phyloP scores from a whole-genome alignment of 345 rosid genomes.

The Kandelia obovata region DNA sequence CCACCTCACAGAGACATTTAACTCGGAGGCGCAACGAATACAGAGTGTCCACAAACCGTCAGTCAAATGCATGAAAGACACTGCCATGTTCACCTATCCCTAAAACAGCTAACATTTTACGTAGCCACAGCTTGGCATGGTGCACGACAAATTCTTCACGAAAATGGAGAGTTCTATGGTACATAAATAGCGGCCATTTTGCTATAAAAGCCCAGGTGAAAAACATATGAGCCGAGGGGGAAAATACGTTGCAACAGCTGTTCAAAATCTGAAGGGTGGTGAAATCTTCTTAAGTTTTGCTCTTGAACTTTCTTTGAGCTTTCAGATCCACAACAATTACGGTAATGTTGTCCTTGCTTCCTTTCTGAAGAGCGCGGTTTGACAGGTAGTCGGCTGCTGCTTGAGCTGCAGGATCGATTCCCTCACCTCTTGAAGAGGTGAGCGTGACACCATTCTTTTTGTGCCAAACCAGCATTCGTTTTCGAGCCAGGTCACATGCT shows the following conservation, averaged over 20 bases:
- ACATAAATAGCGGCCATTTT: conserved; percentile 17
- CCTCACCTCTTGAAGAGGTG: conserved; percentile 46
- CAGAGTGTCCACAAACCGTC: conserved; percentile 5
- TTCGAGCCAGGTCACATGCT: conserved; percentile 84
- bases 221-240: conserved; percentile 18
- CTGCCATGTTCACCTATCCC: conserved; percentile 23
- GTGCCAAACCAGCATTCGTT: conserved; percentile 80
- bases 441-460: conserved; percentile 57
- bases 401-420: conserved; percentile 73
- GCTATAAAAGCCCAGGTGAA: conserved; percentile 31
- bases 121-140: conserved; percentile 18
- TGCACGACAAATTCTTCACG: neutral
- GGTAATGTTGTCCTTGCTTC: conserved; percentile 86
- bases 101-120: conserved; percentile 24
- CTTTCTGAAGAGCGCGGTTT: conserved; percentile 74
- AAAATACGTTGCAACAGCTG: conserved; percentile 19
- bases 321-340: conserved; percentile 82
- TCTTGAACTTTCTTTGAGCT: conserved; percentile 90
- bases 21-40: conserved; percentile 49
- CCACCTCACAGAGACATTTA: conserved; percentile 38
- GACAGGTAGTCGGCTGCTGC: conserved; percentile 88
- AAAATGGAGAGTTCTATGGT: conserved; percentile 7
- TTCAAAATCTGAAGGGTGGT: neutral
- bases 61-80: conserved; percentile 13
- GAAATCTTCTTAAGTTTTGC: conserved; percentile 41